phyloP scores from a whole-genome alignment of 202 grass and related monocot genomes.

The Panicum hallii region DNA sequence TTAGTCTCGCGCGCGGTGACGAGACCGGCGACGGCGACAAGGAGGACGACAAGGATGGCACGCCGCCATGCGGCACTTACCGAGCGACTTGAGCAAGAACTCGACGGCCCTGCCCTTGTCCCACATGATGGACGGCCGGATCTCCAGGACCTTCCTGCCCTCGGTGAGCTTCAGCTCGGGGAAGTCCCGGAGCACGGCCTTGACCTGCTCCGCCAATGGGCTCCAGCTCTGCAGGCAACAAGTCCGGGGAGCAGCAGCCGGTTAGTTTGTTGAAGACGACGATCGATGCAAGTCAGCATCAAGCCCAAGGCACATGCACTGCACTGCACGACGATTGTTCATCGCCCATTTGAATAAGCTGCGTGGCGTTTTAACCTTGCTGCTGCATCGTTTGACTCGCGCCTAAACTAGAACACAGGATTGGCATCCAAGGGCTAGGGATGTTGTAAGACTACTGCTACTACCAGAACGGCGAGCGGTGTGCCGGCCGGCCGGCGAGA shows the following conservation, averaged over 20 bases:
- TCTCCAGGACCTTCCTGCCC: slow-evolving; percentile 73
- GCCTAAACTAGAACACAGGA: not conserved
- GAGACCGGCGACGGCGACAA: not conserved
- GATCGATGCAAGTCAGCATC: slow-evolving; percentile 14
- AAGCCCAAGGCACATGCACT: not conserved
- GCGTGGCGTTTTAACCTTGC: not conserved
- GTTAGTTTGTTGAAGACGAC: slow-evolving; percentile 19
- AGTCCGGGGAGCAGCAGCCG: not conserved
- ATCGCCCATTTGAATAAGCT: not conserved
- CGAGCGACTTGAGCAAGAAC: slow-evolving; percentile 61
- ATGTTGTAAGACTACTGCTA: slow-evolving; percentile 32
- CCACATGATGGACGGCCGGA: slow-evolving; percentile 66
- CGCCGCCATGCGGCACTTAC: slow-evolving; percentile 24
- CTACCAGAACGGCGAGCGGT: not conserved
- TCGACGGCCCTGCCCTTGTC: slow-evolving; percentile 74
- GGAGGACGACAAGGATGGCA: not conserved
- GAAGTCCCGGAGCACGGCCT: slow-evolving; percentile 65
- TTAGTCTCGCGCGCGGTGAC: not conserved
- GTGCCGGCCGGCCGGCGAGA: not conserved
- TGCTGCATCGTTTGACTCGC: slow-evolving; percentile 43
- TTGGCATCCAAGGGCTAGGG: slow-evolving; percentile 4
- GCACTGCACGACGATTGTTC: not conserved
- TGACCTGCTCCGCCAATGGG: slow-evolving; percentile 67
- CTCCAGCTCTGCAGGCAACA: slow-evolving; percentile 57
- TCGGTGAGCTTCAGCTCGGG: slow-evolving; percentile 64